Percentiles rank a stretch among this genome's conserved stretches.
phyloP scores from a whole-genome alignment of 768 basidiomycete genomes.

The Trichaptum fuscoviolaceum region DNA sequence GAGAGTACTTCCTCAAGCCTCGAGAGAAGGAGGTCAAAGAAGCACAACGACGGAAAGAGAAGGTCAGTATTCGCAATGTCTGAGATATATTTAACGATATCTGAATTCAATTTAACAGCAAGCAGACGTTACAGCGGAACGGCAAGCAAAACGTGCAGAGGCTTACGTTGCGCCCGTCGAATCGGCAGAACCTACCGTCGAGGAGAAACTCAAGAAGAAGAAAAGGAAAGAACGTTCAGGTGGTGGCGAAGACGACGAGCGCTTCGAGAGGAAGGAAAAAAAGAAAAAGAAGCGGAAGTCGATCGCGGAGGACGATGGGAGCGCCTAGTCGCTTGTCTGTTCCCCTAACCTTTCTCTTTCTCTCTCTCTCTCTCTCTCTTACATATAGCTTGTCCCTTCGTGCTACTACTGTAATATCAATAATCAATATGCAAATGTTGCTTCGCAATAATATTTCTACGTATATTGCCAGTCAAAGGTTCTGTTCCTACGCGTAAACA shows the following conservation, averaged over 20 bases:
- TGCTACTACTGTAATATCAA: background rate
- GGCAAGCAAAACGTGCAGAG: conserved; percentile 77
- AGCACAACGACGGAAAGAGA: conserved; percentile 65
- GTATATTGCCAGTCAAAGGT: too few relatives aligned
- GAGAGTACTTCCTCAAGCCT: conserved; percentile 96
- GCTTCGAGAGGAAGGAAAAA: conserved; percentile 35
- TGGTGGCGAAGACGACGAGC: conserved; percentile 13
- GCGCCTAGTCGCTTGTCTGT: background rate
- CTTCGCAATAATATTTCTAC: too few relatives aligned
- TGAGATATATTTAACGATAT: background rate
- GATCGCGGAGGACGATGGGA: background rate
- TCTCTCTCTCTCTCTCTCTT: background rate
- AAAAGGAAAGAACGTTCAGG: conserved; percentile 37
- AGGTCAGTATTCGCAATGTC: conserved; percentile 37
- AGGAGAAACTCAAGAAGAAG: conserved; percentile 63
- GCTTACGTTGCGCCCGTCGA: conserved; percentile 89
- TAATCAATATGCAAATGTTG: background rate
- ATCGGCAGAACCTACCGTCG: conserved; percentile 61
- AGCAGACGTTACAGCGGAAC: conserved; percentile 65
- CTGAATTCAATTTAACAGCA: conserved; percentile 44
- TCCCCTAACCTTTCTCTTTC: background rate
- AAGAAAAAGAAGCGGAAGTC: conserved; percentile 27
- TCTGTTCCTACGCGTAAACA: background rate
- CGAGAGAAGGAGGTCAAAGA: conserved; percentile 80
- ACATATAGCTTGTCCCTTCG: background rate